phyloP scores from a whole-genome alignment of 345 rosid genomes.

The Gossypium arboreum region DNA sequence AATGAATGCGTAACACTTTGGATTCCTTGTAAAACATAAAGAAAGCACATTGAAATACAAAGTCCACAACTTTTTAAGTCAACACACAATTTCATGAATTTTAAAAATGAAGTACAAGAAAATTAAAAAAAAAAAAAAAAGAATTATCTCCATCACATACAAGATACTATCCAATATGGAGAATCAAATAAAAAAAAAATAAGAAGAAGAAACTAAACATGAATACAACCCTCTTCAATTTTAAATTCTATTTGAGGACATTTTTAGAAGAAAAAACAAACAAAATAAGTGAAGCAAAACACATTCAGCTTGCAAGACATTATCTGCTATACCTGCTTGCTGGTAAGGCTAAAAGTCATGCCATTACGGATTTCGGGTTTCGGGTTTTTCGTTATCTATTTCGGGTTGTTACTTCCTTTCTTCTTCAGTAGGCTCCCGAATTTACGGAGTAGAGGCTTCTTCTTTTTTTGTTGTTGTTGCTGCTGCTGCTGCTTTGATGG shows the following conservation, averaged over 20 bases:
- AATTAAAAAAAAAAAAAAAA: slow-evolving; percentile 1
- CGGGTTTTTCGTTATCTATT: slow-evolving; percentile 28
- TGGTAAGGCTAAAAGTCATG: slow-evolving; percentile 18
- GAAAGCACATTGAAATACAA: slow-evolving; percentile 16
- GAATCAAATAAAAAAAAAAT: slow-evolving; percentile 15
- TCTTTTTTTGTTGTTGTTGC: slow-evolving; percentile 65
- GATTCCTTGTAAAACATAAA: slow-evolving; percentile 6
- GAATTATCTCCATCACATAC: slow-evolving; percentile 31
- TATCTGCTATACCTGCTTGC: slow-evolving; percentile 32
- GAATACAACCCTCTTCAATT: slow-evolving; percentile 38
- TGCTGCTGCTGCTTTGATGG: slow-evolving; percentile 46
- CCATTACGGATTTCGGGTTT: slow-evolving; percentile 13
- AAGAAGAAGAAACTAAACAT: slow-evolving; percentile 19
- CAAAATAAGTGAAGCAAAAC: slow-evolving; percentile 34
- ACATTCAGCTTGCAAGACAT: slow-evolving; percentile 29
- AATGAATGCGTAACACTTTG: background rate
- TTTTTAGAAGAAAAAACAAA: background rate
- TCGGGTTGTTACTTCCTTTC: slow-evolving; percentile 63
- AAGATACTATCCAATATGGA: slow-evolving; percentile 24
- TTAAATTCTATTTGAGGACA: slow-evolving; percentile 28
- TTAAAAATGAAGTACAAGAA: slow-evolving; percentile 20
- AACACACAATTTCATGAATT: slow-evolving; percentile 26
- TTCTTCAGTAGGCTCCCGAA: slow-evolving; percentile 93
- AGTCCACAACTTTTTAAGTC: slow-evolving; percentile 16
- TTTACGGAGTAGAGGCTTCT: slow-evolving; percentile 83